Evolutionary conservation across 225 moss, liverwort and hornwort species (phyloP).

Genomic region (Bryum argenteum): DNA sequence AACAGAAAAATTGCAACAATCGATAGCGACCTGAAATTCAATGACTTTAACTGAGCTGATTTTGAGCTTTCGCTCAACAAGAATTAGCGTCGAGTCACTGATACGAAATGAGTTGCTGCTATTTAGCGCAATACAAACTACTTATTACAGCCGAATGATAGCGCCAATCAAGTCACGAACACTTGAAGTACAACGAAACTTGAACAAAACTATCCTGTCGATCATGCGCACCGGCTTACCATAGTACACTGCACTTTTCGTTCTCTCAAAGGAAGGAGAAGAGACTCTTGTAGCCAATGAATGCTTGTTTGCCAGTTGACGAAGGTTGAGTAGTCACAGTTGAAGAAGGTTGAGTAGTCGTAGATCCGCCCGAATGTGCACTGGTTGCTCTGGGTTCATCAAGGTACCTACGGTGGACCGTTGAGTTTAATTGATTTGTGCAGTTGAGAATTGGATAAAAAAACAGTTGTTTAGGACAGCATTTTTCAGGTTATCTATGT

Average conservation of each 20-base stretch:
- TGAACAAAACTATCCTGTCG: slow-evolving; percentile 4
- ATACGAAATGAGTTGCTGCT: not conserved
- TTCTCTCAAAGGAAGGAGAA: slow-evolving; percentile 59
- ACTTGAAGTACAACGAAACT: slow-evolving; percentile 6
- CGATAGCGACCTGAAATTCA: no score
- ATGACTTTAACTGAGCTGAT: slow-evolving; percentile 19
- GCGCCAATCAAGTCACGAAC: slow-evolving; percentile 17
- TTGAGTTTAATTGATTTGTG: slow-evolving; percentile 12
- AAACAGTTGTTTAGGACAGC: slow-evolving; percentile 2
- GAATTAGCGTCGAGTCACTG: not conserved
- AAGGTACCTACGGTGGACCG: not conserved
- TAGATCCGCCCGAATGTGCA: slow-evolving; percentile 21
- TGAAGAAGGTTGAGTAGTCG: not conserved
- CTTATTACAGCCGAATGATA: not conserved
- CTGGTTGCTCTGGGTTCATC: slow-evolving; percentile 40
- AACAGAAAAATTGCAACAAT: no score
- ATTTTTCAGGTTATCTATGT: slow-evolving; percentile 3
- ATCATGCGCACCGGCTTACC: slow-evolving; percentile 1
- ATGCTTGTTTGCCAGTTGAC: slow-evolving; percentile 47
- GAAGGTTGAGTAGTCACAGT: slow-evolving; percentile 21
- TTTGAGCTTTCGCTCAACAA: not conserved
- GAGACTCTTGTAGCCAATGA: slow-evolving; percentile 65
- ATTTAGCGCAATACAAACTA: not conserved
- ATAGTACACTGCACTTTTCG: not conserved
- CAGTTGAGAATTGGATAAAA: slow-evolving; percentile 20